phyloP scores from a whole-genome alignment of 805 yeast genomes.

The Metschnikowia anglica region DNA sequence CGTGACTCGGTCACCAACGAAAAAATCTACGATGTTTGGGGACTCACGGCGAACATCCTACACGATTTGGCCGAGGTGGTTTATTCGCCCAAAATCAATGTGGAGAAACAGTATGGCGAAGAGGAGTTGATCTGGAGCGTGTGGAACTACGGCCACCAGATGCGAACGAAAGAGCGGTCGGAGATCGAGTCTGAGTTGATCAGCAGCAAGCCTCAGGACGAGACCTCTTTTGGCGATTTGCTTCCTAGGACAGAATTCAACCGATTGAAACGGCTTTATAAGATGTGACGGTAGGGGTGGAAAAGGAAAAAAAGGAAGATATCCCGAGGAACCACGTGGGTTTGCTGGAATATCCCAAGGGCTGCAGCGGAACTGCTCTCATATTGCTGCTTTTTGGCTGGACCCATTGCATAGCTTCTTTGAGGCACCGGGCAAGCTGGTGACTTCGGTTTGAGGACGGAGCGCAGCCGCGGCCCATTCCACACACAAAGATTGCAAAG shows the following conservation, averaged over 20 bases:
- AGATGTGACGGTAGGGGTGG: conserved; percentile 5
- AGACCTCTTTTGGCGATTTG: conserved; percentile 40
- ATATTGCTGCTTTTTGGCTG: too few species aligned
- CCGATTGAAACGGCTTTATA: conserved; percentile 44
- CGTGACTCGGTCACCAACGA: conserved; percentile 39
- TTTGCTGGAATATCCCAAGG: too few species aligned
- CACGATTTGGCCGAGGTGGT: conserved; percentile 64
- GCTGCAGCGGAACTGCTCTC: too few species aligned
- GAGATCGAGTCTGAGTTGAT: conserved; percentile 58
- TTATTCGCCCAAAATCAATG: conserved; percentile 23
- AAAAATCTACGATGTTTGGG: conserved; percentile 74
- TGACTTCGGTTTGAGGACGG: too few species aligned
- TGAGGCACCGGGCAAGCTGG: too few species aligned
- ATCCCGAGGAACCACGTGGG: too few species aligned
- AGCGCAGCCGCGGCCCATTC: too few species aligned
- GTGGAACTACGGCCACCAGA: conserved; percentile 53
- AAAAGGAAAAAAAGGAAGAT: too few species aligned
- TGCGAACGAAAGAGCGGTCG: conserved; percentile 47
- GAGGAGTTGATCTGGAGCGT: conserved; percentile 64
- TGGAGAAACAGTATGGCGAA: conserved; percentile 47
- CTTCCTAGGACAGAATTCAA: conserved; percentile 45
- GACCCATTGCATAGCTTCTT: too few species aligned
- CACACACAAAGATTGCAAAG: too few species aligned
- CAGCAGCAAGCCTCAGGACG: conserved; percentile 9
- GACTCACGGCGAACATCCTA: conserved; percentile 75